A percentile compares a stretch with the other conserved stretches of the same genome.
These are phyloP conservation scores for Endoconidiophora polonica DNA, from an alignment of 2,329 filamentous ascomycete genomes.

Conservation along the genomic window DNA sequence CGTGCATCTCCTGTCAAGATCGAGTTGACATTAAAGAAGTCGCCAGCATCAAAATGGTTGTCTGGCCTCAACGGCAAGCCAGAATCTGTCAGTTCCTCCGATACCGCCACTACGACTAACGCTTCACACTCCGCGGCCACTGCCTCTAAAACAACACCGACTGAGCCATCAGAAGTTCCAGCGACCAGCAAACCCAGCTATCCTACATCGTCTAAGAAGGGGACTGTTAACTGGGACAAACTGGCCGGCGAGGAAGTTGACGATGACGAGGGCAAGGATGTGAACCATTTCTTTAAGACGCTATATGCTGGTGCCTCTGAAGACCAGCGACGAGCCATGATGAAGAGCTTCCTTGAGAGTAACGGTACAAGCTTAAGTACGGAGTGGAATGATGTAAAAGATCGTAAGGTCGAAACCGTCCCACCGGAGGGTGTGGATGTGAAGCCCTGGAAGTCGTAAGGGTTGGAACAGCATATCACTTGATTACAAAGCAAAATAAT, in stretches of 20 bases:
- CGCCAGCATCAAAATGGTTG: slow-evolving; percentile 51
- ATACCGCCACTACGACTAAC: slow-evolving; percentile 18
- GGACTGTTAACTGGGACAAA: slow-evolving; percentile 86
- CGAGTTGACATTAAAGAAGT: slow-evolving; percentile 58
- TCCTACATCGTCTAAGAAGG: slow-evolving; percentile 69
- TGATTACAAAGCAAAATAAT: background rate
- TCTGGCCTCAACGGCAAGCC: slow-evolving; percentile 6
- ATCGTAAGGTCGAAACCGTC: slow-evolving; percentile 50
- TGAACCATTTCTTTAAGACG: slow-evolving; percentile 78
- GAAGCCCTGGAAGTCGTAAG: slow-evolving; percentile 44
- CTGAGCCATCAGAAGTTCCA: slow-evolving; percentile 1
- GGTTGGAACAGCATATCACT: background rate
- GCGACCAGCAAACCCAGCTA: slow-evolving; percentile 38
- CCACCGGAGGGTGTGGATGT: slow-evolving; percentile 65
- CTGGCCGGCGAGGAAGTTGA: slow-evolving; percentile 38
- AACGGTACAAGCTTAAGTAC: slow-evolving; percentile 87
- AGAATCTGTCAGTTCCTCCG: background rate
- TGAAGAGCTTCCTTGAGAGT: slow-evolving; percentile 91
- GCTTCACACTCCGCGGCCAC: slow-evolving; percentile 1
- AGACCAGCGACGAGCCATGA: slow-evolving; percentile 83
- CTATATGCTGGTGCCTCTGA: slow-evolving; percentile 61
- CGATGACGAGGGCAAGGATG: slow-evolving; percentile 37
- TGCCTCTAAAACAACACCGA: slow-evolving; percentile 4
- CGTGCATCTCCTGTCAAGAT: slow-evolving; percentile 62
- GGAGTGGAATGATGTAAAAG: slow-evolving; percentile 70